Evolutionary conservation across 305 asterid species (phyloP).

Genomic region (Rubia tinctorum): DNA sequence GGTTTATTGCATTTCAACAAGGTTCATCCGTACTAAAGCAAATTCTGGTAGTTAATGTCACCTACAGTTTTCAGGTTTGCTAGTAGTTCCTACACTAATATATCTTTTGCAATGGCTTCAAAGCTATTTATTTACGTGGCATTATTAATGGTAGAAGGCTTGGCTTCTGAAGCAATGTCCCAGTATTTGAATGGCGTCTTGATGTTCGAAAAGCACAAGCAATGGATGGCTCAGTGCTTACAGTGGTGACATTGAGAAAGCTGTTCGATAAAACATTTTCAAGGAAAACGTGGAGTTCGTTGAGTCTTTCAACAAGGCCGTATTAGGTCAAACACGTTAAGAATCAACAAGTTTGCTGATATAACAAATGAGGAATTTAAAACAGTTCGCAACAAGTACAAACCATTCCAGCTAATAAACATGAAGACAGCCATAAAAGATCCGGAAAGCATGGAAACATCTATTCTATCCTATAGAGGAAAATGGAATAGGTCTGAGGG

Average conservation of each 20-base stretch:
- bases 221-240: neutral
- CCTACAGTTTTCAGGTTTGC: no score
- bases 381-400: neutral
- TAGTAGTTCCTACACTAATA: no score
- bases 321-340: neutral
- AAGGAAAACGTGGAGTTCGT: neutral
- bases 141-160: neutral
- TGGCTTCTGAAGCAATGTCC: neutral
- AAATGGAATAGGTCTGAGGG: no score
- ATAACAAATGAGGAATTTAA: neutral
- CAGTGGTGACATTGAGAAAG: neutral
- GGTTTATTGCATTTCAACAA: conserved; percentile 30
- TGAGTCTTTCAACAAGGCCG: neutral
- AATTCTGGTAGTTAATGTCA: conserved; percentile 92
- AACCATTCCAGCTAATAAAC: neutral
- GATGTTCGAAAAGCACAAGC: neutral
- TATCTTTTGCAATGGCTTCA: neutral
- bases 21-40: conserved; percentile 57
- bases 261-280: neutral
- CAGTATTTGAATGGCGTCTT: neutral
- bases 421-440: no score
- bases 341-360: neutral
- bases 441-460: no score
- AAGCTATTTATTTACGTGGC: neutral
- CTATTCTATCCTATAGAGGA: no score